Percentiles rank a stretch among this genome's conserved stretches.
Conservation (phyloP, 2,329 filamentous ascomycete genomes). For the Verticillium zaregamsianum region DNA sequence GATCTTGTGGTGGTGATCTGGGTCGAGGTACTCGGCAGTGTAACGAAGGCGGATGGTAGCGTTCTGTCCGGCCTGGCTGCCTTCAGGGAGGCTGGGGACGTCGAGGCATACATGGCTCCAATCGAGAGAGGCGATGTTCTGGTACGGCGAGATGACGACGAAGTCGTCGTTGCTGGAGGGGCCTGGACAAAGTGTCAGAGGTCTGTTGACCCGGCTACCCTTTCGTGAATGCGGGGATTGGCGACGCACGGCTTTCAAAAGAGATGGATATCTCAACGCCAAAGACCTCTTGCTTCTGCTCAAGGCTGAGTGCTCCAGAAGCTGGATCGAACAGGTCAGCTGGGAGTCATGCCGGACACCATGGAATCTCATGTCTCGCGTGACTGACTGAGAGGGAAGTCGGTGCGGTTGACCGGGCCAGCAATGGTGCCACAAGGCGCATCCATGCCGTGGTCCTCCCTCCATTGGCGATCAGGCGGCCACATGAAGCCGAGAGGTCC, state of each 20-base stretch:
- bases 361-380: neutral
- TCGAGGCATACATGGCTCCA: conserved; percentile 35
- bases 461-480: conserved; percentile 1
- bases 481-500: conserved; percentile 4
- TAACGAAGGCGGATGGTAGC: conserved; percentile 38
- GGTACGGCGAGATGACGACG: conserved; percentile 22
- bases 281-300: conserved; percentile 2
- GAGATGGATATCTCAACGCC: conserved; percentile 1
- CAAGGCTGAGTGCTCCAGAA: neutral
- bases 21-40: conserved; percentile 27
- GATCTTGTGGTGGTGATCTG: conserved; percentile 11
- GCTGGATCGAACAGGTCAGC: neutral
- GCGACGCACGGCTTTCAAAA: conserved; percentile 17
- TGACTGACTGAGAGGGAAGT: neutral
- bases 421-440: neutral
- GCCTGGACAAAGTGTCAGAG: conserved; percentile 16
- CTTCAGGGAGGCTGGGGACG: conserved; percentile 21
- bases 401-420: neutral
- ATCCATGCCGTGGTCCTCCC: neutral
- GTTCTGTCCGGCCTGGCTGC: conserved; percentile 25
- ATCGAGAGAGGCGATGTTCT: conserved; percentile 24
- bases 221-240: too few species aligned
- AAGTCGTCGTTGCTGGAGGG: conserved; percentile 25
- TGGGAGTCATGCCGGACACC: neutral
- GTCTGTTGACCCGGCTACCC: too few species aligned